These are phyloP conservation scores for Leccinellum rugosiceps DNA, from an alignment of 768 basidiomycete genomes.

Conservation along the genomic window DNA sequence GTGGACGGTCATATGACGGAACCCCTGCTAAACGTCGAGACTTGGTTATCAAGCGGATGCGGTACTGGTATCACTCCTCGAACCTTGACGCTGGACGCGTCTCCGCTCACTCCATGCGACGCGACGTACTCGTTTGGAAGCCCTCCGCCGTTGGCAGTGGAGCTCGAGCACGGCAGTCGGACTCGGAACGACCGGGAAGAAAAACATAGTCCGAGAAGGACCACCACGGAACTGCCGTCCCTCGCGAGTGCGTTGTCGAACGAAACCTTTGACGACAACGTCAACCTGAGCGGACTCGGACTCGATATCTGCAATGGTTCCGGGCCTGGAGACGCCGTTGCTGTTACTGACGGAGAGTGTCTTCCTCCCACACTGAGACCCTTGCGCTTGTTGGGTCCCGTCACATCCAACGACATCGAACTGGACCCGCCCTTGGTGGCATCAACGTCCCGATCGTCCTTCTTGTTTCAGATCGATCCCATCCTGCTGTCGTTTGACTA, in stretches of 20 bases:
- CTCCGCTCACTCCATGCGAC: background rate
- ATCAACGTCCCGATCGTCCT: background rate
- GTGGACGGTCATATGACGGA: background rate
- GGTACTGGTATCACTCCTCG: background rate
- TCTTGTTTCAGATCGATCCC: slow-evolving; percentile 27
- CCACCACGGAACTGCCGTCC: slow-evolving; percentile 8
- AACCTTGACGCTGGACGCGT: background rate
- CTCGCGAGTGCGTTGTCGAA: slow-evolving; percentile 19
- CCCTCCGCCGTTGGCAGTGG: background rate
- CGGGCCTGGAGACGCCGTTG: slow-evolving; percentile 3
- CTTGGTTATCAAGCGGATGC: slow-evolving; percentile 2
- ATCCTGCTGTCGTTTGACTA: slow-evolving; percentile 19
- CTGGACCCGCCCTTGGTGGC: background rate
- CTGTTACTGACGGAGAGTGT: slow-evolving; percentile 3
- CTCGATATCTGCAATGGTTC: background rate
- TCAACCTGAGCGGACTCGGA: slow-evolving; percentile 6
- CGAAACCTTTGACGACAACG: slow-evolving; percentile 12
- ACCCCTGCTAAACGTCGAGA: background rate
- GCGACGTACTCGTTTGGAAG: background rate
- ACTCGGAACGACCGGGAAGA: background rate
- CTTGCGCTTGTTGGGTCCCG: slow-evolving; percentile 17
- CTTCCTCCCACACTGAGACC: slow-evolving; percentile 24
- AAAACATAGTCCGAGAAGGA: background rate
- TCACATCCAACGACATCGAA: background rate
- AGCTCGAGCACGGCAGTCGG: background rate